Base-by-base conservation (phyloP, 345 rosid species). In the thale cress (Arabidopsis thaliana) region DNA sequence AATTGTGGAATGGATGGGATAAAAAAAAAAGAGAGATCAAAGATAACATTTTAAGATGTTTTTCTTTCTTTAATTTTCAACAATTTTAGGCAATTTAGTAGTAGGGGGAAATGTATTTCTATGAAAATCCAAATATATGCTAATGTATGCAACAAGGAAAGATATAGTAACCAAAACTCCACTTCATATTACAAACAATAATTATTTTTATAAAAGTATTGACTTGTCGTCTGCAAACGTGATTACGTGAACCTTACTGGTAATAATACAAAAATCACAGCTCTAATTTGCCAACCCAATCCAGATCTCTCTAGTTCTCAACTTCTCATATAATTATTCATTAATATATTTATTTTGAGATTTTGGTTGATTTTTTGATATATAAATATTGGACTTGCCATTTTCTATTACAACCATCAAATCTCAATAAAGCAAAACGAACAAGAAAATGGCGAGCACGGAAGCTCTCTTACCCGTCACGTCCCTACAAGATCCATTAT, bases 381-480 rank as follows among this genome's bases (percentile, higher is more conserved):
- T 58, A 76, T 61, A 76, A 44, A 69, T 61, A 40, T 59, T 2
- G 34, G 36, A 75, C 50, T 13, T 34, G 42, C 33, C 58, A 51
- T 50, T 20, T 41, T 32, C 32, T 22, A 6, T 23, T 41, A 32
- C 67, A 42, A 55, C 57, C 48, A 69, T 12, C 49, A 68, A 61
- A 66, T 67, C 77, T 57, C 49, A 59, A 32, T 50, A 74, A 75
- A 59, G 11, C 20, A 69, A 33, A 67, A 60, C 56, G 52, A 67
- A 33, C 57, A 69, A 10, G 38, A 67, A 49, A 44, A 76, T 76
- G 80, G 80, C 71, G 30, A 76, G 75, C 58, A n/a, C 75, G 2
- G 79, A 76, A 41, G 65, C 79, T 69, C 75, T 76, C 51, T 76
- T 76, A 56, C 65, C 65, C 1, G 65, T 76, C 59, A 76, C 65